Conservation (phyloP, 805 yeast species). For the Tetrapisispora nanseiensis region DNA sequence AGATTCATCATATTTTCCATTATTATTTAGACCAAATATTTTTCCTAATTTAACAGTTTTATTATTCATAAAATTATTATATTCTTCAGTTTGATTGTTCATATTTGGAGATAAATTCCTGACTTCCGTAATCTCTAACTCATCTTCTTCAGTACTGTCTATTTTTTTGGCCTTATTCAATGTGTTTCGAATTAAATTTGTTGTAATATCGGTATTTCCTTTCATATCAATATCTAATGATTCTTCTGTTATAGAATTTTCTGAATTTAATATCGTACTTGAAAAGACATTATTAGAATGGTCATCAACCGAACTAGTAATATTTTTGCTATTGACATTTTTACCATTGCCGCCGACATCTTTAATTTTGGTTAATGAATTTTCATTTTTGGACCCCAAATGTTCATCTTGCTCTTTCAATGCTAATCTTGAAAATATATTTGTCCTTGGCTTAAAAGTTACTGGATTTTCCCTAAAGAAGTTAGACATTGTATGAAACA, state of each 20-base stretch:
- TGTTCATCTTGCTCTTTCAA: constrained; percentile 12
- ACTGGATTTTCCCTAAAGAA: constrained; percentile 25
- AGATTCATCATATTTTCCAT: not conserved
- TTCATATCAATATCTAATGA: not conserved
- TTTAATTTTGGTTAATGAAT: not conserved
- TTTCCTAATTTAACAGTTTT: not conserved
- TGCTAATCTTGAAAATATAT: constrained; percentile 24
- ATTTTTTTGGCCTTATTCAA: constrained; percentile 7
- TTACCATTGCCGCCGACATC: not conserved
- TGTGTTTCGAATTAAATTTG: constrained; percentile 6
- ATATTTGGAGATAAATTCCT: constrained; percentile 16
- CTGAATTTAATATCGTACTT: not conserved
- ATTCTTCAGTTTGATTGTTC: not conserved
- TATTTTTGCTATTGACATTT: not conserved
- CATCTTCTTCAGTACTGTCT: constrained; percentile 21
- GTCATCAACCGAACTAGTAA: not conserved
- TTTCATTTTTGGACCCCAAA: not conserved
- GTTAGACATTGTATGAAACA: constrained; percentile 25
- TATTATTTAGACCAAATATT: not conserved
- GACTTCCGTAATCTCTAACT: constrained; percentile 35
- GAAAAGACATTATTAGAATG: not conserved
- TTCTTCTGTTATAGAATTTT: not conserved
- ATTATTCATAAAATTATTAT: not conserved
- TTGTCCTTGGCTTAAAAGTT: constrained; percentile 28
- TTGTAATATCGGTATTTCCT: not conserved